phyloP scores from a whole-genome alignment of 2,329 filamentous ascomycete genomes.

The Calonectria montana region DNA sequence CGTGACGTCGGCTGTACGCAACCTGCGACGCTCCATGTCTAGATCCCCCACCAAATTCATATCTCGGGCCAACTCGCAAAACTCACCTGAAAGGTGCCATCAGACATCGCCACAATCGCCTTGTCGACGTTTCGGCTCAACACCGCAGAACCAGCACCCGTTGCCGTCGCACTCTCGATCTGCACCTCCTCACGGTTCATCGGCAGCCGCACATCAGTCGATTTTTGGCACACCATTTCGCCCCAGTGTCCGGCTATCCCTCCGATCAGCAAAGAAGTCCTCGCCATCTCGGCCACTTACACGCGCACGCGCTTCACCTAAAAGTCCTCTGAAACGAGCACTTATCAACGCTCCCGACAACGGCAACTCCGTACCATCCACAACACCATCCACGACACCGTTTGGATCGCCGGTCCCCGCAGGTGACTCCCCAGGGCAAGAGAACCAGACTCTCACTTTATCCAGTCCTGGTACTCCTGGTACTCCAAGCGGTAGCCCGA shows the following conservation, averaged over 20 bases:
- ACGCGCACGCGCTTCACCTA: conserved; percentile 77
- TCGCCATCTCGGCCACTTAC: conserved; percentile 65
- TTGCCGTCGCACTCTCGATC: conserved; percentile 48
- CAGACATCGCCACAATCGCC: conserved; percentile 62
- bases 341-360: conserved; percentile 77
- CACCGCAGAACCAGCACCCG: conserved; percentile 50
- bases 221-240: conserved; percentile 71
- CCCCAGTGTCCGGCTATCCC: conserved; percentile 73
- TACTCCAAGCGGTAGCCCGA: conserved; percentile 51
- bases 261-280: conserved; percentile 69
- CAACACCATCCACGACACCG: conserved; percentile 41
- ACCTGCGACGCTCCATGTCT: conserved; percentile 87
- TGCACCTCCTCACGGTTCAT: conserved; percentile 49
- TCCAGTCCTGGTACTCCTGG: conserved; percentile 44
- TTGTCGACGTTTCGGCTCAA: conserved; percentile 56
- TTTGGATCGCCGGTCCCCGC: conserved; percentile 40
- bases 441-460: conserved; percentile 54
- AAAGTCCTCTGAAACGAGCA: conserved; percentile 83
- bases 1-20: conserved; percentile 82
- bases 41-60: conserved; percentile 94
- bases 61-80: conserved; percentile 59
- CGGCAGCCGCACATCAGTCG: conserved; percentile 51
- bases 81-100: conserved; percentile 61
- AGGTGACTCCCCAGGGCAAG: conserved; percentile 54
- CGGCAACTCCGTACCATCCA: conserved; percentile 71